Percentiles rank a stretch among this genome's conserved stretches.
These are phyloP conservation scores for Globisporangium orthogonon DNA, from an alignment of 352 stramenopile species.

Conservation along the genomic window DNA sequence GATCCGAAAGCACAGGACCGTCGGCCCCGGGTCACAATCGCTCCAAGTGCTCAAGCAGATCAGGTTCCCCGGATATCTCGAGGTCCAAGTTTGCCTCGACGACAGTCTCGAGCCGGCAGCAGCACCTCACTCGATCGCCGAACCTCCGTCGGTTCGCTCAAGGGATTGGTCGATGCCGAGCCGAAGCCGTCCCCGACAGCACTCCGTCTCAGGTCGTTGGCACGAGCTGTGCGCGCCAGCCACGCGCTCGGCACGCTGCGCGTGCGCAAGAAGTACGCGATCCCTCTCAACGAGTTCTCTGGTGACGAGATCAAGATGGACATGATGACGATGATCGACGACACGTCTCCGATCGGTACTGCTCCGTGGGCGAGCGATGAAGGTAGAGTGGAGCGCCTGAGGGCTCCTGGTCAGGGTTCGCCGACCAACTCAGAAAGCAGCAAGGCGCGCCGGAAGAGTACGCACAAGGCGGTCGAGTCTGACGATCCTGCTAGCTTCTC, in stretches of 20 bases:
- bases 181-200: slow-evolving; percentile 33
- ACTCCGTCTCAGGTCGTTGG: slow-evolving; percentile 33
- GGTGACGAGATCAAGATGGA: slow-evolving; percentile 35
- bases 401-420: neutral
- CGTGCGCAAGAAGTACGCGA: slow-evolving; percentile 29
- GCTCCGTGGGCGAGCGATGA: slow-evolving; percentile 4
- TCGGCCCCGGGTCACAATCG: slow-evolving; percentile 10
- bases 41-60: slow-evolving; percentile 2
- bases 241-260: slow-evolving; percentile 36
- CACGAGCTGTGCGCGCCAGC: slow-evolving; percentile 42
- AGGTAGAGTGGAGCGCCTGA: slow-evolving; percentile 4
- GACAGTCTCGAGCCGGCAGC: slow-evolving; percentile 8
- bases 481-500: neutral
- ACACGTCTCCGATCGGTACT: slow-evolving; percentile 7
- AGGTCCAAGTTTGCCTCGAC: slow-evolving; percentile 4
- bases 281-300: slow-evolving; percentile 30
- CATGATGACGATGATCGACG: slow-evolving; percentile 26
- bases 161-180: slow-evolving; percentile 12
- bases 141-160: slow-evolving; percentile 11
- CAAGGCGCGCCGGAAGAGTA: slow-evolving; percentile 10
- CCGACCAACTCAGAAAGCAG: neutral
- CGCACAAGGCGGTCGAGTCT: neutral
- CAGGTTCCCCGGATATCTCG: neutral
- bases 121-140: slow-evolving; percentile 6
- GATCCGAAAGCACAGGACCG: slow-evolving; percentile 3